A percentile compares a stretch with the other conserved stretches of the same genome.
phyloP scores from a whole-genome alignment of 208 protist species.

The Wallacemonas sp. region DNA sequence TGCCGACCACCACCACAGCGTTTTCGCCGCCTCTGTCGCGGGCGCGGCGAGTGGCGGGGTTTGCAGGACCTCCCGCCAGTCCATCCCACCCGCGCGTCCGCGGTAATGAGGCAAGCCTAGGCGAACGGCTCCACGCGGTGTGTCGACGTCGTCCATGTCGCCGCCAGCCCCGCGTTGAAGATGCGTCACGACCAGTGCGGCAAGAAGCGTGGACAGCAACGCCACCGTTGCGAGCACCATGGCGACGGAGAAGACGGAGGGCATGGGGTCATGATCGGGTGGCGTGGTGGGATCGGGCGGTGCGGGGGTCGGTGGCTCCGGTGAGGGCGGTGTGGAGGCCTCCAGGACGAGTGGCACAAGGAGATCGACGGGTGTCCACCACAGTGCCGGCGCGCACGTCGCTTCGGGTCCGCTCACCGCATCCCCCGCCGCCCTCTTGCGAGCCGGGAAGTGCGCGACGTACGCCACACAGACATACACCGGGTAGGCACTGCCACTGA shows the following conservation, averaged over 20 bases:
- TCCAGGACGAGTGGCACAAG: conserved; percentile 29
- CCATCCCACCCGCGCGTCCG: neutral
- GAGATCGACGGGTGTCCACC: conserved; percentile 27
- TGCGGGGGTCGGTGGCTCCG: neutral
- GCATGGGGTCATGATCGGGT: conserved; percentile 18
- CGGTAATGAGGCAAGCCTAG: conserved; percentile 5
- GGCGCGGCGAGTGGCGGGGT: neutral
- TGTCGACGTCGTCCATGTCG: no score
- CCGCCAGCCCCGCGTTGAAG: conserved; percentile 28
- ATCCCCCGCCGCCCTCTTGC: no score
- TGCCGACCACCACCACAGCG: conserved; percentile 3
- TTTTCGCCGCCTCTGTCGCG: neutral
- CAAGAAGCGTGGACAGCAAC: conserved; percentile 26
- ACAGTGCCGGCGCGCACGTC: conserved; percentile 9
- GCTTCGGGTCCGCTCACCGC: no score
- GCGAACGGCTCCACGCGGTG: no score
- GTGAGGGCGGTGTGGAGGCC: conserved; percentile 8
- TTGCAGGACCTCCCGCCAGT: neutral
- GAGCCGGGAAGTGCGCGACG: neutral
- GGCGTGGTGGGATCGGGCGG: conserved; percentile 13
- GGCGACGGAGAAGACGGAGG: no score
- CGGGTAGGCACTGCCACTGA: conserved; percentile 26
- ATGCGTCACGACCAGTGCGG: conserved; percentile 25
- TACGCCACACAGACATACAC: conserved; percentile 41
- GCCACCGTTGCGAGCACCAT: conserved; percentile 25